These are phyloP conservation scores for Ogataea allantospora DNA, from an alignment of 805 yeast genomes.

Conservation along the genomic window DNA sequence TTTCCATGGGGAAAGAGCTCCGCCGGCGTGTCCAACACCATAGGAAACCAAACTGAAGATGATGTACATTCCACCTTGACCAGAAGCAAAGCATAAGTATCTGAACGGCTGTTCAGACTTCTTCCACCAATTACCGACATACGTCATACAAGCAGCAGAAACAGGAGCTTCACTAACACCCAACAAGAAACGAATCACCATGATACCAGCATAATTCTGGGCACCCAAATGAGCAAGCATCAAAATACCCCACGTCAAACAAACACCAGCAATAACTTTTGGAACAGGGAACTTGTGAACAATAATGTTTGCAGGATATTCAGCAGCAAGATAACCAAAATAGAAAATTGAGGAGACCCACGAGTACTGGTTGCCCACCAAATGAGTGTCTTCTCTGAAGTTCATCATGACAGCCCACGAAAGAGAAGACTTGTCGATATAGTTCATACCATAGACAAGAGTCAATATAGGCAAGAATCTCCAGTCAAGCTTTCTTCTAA, in stretches of 20 bases:
- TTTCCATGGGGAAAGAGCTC: slow-evolving; percentile 54
- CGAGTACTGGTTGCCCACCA: slow-evolving; percentile 41
- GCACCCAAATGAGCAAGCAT: slow-evolving; percentile 48
- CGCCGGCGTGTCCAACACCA: slow-evolving; percentile 43
- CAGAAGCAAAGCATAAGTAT: slow-evolving; percentile 40
- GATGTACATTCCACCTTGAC: slow-evolving; percentile 43
- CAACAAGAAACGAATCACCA: slow-evolving; percentile 44
- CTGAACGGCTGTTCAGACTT: slow-evolving; percentile 40
- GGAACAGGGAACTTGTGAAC: slow-evolving; percentile 55
- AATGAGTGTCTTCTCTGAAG: slow-evolving; percentile 44
- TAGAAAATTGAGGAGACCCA: slow-evolving; percentile 35
- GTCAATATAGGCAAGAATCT: slow-evolving; percentile 36
- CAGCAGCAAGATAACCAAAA: slow-evolving; percentile 41
- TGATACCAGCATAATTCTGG: slow-evolving; percentile 43
- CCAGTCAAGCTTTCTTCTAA: slow-evolving; percentile 39
- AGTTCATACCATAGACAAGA: slow-evolving; percentile 18
- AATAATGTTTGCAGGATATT: slow-evolving; percentile 52
- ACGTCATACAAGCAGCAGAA: slow-evolving; percentile 54
- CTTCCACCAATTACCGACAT: slow-evolving; percentile 58
- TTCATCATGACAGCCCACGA: slow-evolving; percentile 54
- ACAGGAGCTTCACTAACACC: slow-evolving; percentile 54
- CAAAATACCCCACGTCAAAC: slow-evolving; percentile 63
- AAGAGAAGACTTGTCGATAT: slow-evolving; percentile 24
- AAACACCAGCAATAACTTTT: slow-evolving; percentile 46
- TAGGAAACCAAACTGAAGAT: slow-evolving; percentile 53